Conservation (phyloP, 805 yeast genomes). For the Tetrapisispora phaffii region DNA sequence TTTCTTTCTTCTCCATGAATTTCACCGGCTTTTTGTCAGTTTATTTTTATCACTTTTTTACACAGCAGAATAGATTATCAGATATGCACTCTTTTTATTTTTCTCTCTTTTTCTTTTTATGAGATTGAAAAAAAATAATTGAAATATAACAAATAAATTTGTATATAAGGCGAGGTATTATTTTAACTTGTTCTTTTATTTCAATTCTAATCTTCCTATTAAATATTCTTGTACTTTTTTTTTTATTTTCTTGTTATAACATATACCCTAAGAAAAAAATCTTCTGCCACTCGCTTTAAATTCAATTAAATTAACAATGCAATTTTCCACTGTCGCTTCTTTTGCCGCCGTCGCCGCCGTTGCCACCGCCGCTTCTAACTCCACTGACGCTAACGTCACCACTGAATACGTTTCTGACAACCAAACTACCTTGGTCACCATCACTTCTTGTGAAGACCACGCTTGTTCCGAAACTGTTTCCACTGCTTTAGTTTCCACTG, state of each 20-base stretch:
- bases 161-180: conserved; percentile 1
- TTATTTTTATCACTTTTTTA: too few relatives aligned
- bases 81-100: background rate
- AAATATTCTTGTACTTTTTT: background rate
- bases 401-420: conserved; percentile 16
- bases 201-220: background rate
- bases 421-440: conserved; percentile 30
- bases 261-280: conserved; percentile 15
- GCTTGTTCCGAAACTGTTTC: conserved; percentile 28
- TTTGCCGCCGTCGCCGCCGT: conserved; percentile 30
- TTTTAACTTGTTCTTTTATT: background rate
- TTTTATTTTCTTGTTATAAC: background rate
- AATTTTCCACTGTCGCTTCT: conserved; percentile 33
- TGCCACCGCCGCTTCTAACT: conserved; percentile 19
- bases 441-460: conserved; percentile 30
- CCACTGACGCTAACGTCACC: conserved; percentile 12
- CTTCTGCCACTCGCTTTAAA: conserved; percentile 26
- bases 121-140: too few relatives aligned
- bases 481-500: conserved; percentile 29
- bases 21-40: too few relatives aligned
- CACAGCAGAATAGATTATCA: too few relatives aligned
- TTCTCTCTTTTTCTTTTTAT: too few relatives aligned
- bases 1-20: too few relatives aligned
- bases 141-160: background rate
- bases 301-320: conserved; percentile 22